Conservation (phyloP, 495 filamentous ascomycete species). For the Aspergillus avenaceus region DNA sequence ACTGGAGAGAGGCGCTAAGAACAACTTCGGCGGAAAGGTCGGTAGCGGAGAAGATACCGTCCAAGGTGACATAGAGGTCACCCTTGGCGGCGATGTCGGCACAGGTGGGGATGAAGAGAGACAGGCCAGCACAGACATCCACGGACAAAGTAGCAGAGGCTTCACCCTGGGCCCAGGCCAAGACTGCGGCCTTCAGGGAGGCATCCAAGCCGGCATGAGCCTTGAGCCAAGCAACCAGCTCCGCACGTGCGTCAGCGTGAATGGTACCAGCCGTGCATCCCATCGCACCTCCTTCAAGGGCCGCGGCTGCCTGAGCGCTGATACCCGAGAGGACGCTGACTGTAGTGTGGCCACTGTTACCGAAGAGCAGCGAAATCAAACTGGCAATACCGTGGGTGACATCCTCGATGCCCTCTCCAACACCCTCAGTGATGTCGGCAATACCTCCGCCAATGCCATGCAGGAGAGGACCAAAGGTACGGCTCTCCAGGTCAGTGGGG, state of each 20-base stretch:
- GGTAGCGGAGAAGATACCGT: slow-evolving; percentile 35
- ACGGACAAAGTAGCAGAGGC: slow-evolving; percentile 20
- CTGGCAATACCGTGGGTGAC: slow-evolving; percentile 8
- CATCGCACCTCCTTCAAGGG: slow-evolving; percentile 35
- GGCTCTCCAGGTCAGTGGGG: slow-evolving; percentile 30
- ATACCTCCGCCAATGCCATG: slow-evolving; percentile 2
- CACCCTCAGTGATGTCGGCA: slow-evolving; percentile 11
- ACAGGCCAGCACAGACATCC: slow-evolving; percentile 27
- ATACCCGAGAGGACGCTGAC: slow-evolving; percentile 26
- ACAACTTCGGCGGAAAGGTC: slow-evolving; percentile 28
- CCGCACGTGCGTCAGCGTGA: slow-evolving; percentile 23
- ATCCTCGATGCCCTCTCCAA: not conserved
- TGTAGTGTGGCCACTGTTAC: slow-evolving; percentile 15
- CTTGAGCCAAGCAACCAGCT: slow-evolving; percentile 33
- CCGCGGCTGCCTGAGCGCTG: slow-evolving; percentile 35
- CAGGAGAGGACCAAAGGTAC: slow-evolving; percentile 22
- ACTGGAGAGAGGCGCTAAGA: slow-evolving; percentile 29
- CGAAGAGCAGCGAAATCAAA: slow-evolving; percentile 23
- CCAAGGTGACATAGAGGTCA: slow-evolving; percentile 34
- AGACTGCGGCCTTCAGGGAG: slow-evolving; percentile 24
- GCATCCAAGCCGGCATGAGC: slow-evolving; percentile 22
- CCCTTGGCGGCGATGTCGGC: slow-evolving; percentile 36
- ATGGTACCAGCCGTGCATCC: slow-evolving; percentile 34
- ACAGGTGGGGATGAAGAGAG: slow-evolving; percentile 34
- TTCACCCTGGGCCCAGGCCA: slow-evolving; percentile 27